These are phyloP conservation scores for Forsythia viridissima DNA, from an alignment of 257 asterid genomes.

Conservation along the genomic window DNA sequence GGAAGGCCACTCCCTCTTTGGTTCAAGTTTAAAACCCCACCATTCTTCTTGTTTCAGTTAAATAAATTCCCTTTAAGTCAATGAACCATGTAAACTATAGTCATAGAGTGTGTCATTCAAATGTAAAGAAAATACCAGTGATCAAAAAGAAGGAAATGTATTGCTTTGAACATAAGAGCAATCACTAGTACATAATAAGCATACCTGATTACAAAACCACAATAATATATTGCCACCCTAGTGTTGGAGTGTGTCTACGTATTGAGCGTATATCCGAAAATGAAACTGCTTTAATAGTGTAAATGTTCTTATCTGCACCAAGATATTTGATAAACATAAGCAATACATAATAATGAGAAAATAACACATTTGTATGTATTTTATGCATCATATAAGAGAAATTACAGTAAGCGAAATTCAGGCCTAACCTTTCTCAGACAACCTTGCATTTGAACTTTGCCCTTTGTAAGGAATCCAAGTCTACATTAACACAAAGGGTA, in stretches of 20 bases:
- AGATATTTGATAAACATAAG: constrained; percentile 17
- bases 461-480: constrained; percentile 99
- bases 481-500: constrained; percentile 38
- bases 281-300: constrained; percentile 86
- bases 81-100: constrained; percentile 3
- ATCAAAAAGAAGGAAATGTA: constrained; percentile 6
- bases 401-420: not conserved
- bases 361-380: not conserved
- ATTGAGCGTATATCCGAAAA: constrained; percentile 85
- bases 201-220: too few species aligned
- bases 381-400: constrained; percentile 3
- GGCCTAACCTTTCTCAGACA: constrained; percentile 80
- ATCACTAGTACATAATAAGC: too few species aligned
- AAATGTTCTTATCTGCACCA: constrained; percentile 83
- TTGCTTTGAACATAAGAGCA: constrained; percentile 3
- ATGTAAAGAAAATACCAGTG: not conserved
- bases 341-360: constrained; percentile 19
- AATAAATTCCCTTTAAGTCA: not conserved
- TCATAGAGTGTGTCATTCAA: not conserved
- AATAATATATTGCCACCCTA: constrained; percentile 94
- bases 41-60: constrained; percentile 5
- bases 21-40: constrained; percentile 10
- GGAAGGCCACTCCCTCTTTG: not conserved
- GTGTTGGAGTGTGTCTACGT: constrained; percentile 83
- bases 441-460: constrained; percentile 67